phyloP scores from a whole-genome alignment of 345 rosid genomes.

The Salix suchowensis region DNA sequence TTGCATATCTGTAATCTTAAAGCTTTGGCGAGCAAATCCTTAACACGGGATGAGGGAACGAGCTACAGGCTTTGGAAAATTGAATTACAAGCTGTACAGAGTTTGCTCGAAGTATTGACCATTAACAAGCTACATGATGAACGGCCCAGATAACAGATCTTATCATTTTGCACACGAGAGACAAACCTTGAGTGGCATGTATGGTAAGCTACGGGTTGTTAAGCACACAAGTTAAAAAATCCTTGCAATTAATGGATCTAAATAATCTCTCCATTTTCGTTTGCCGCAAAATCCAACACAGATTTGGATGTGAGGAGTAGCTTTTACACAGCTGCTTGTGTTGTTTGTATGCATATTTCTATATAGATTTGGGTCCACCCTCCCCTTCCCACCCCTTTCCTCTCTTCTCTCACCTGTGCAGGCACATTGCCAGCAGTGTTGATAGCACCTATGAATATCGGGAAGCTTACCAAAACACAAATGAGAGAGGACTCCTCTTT shows the following conservation, averaged over 20 bases:
- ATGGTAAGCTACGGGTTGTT: constrained; percentile 12
- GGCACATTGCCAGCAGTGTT: constrained; percentile 23
- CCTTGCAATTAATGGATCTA: not conserved
- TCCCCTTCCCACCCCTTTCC: not conserved
- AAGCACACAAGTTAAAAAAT: constrained; percentile 5
- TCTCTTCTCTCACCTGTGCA: constrained; percentile 19
- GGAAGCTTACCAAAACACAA: constrained; percentile 23
- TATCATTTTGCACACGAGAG: not conserved
- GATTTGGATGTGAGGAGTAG: constrained; percentile 33
- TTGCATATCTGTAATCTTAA: not conserved
- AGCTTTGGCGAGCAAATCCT: not conserved
- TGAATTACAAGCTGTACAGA: not conserved
- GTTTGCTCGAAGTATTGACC: not conserved
- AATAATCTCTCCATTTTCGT: not conserved
- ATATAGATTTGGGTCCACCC: constrained; percentile 43
- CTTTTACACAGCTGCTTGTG: constrained; percentile 29
- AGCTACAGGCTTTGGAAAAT: not conserved
- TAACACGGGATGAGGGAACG: not conserved
- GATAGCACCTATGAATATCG: constrained; percentile 20
- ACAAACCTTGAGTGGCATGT: not conserved
- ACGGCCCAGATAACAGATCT: not conserved
- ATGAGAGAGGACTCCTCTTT: not conserved
- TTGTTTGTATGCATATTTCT: constrained; percentile 39
- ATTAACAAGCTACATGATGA: not conserved
- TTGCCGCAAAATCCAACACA: constrained; percentile 22